Conservation (phyloP, 2,329 filamentous ascomycete species). For the Phialophora chinensis region DNA sequence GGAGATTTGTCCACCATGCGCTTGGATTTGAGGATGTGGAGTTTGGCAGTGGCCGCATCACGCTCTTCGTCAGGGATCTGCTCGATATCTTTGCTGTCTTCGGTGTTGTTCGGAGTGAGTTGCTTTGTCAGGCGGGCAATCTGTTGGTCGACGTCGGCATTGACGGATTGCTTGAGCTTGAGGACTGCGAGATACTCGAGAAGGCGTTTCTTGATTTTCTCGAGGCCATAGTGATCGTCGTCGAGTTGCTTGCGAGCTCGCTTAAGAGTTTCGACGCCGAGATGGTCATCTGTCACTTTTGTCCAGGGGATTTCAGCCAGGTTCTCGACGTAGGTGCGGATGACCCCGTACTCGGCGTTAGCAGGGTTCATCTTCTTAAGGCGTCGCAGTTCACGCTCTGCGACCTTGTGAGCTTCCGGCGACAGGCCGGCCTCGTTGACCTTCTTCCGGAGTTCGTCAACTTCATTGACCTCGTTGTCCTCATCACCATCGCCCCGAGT, state of each 20-base stretch:
- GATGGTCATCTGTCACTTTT: conserved; percentile 79
- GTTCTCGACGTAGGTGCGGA: conserved; percentile 91
- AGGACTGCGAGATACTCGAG: conserved; percentile 97
- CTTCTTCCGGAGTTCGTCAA: conserved; percentile 89
- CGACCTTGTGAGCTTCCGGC: conserved; percentile 86
- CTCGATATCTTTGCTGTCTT: conserved; percentile 45
- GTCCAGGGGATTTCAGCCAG: conserved; percentile 94
- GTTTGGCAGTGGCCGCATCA: conserved; percentile 62
- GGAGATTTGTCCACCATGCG: conserved; percentile 93
- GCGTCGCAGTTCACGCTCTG: conserved; percentile 83
- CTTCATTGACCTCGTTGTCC: conserved; percentile 84
- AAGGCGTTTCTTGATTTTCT: conserved; percentile 95
- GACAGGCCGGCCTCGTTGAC: conserved; percentile 81
- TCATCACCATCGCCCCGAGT: conserved; percentile 60
- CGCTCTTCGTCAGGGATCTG: conserved; percentile 60
- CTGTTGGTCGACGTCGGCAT: conserved; percentile 79
- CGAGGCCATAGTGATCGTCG: conserved; percentile 93
- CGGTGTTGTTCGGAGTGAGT: conserved; percentile 42
- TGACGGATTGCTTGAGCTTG: conserved; percentile 89
- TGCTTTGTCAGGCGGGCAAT: conserved; percentile 64
- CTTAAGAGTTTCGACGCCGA: conserved; percentile 78
- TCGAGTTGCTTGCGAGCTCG: conserved; percentile 88
- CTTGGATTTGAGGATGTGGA: conserved; percentile 78
- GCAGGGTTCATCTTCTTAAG: conserved; percentile 95
- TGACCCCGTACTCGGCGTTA: conserved; percentile 94